These are phyloP conservation scores for Ramalina peruviana DNA, from an alignment of 495 filamentous ascomycete genomes.

Conservation along the genomic window DNA sequence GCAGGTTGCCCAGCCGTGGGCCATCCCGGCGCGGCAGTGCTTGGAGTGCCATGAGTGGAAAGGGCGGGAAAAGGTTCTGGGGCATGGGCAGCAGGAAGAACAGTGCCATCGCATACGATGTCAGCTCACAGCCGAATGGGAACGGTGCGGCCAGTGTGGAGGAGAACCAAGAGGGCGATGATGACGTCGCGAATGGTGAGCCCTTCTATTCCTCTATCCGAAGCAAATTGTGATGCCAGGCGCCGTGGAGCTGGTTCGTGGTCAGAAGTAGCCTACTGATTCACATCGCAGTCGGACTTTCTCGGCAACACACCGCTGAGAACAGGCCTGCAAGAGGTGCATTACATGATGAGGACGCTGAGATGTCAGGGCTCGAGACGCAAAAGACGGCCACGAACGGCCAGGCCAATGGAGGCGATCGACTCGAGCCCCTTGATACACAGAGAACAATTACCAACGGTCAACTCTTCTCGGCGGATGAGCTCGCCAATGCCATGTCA, in stretches of 20 bases:
- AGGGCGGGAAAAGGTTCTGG: neutral
- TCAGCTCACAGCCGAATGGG: neutral
- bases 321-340: neutral
- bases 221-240: neutral
- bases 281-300: slow-evolving; percentile 14
- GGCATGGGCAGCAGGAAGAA: slow-evolving; percentile 10
- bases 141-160: neutral
- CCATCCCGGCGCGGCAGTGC: slow-evolving; percentile 10
- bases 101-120: slow-evolving; percentile 7
- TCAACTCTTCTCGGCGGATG: slow-evolving; percentile 14
- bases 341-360: neutral
- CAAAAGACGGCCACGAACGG: slow-evolving; percentile 6
- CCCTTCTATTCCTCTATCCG: neutral
- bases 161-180: slow-evolving; percentile 14
- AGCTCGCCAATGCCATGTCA: slow-evolving; percentile 17
- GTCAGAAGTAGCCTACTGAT: neutral
- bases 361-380: slow-evolving; percentile 4
- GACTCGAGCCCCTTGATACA: slow-evolving; percentile 6
- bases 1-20: slow-evolving; percentile 12
- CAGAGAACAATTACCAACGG: slow-evolving; percentile 12
- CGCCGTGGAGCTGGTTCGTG: neutral
- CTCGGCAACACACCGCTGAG: slow-evolving; percentile 13
- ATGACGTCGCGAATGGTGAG: slow-evolving; percentile 17
- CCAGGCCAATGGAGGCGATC: neutral
- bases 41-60: slow-evolving; percentile 5